Evolutionary conservation across 2,329 filamentous ascomycete species (phyloP), one percentile per base, ranked within the genome.

Genomic region (Cladosporium sp.): DNA sequence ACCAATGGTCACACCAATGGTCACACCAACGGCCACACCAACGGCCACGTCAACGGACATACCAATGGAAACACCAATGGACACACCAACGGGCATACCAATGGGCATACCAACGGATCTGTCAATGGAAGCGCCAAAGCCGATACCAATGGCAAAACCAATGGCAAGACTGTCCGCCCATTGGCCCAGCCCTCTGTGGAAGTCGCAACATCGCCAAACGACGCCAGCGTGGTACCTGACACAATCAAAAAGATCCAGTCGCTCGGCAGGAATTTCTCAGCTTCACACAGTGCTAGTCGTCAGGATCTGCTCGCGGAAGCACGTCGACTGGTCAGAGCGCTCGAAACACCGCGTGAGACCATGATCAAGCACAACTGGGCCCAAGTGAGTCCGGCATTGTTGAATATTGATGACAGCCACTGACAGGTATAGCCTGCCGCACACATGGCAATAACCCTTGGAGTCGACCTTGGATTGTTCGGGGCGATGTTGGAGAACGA

Each of bases 351-450:
- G 8, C 40, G 52, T 4, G 52, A 56, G 30, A 56, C 52, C 12
- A 56, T 56, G 52, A 56, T 56, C 42, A 56, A 56, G 20, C 52
- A 56, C 20, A 47, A 49, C 20, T 56, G 42, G 52, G 52, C 52
- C 12, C 52, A 56, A 15, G 52, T 47, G n/a, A 56, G 52, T 38
- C 15, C 5, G 8, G 8, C 34, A 2, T 22, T 7, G 7, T 3
- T 1, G 9, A 17, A n/a, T 11, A 30, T 12, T 2, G 3, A n/a
- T 8, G 25, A 7, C 15, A 28, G 22, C 42, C 25, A 8, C 52
- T 56, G 52, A 56, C 20, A 15, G 5, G 9, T 5, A 1, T 38
- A 56, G 52, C 52, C 52, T 37, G 42, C 52, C 19, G 52, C 52
- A 17, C 52, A 56, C 42, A 47, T 47, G 42, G 52, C 52, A 1